Evolutionary conservation across 208 protist genomes (phyloP).

Genomic region (Leptomonas seymouri): DNA sequence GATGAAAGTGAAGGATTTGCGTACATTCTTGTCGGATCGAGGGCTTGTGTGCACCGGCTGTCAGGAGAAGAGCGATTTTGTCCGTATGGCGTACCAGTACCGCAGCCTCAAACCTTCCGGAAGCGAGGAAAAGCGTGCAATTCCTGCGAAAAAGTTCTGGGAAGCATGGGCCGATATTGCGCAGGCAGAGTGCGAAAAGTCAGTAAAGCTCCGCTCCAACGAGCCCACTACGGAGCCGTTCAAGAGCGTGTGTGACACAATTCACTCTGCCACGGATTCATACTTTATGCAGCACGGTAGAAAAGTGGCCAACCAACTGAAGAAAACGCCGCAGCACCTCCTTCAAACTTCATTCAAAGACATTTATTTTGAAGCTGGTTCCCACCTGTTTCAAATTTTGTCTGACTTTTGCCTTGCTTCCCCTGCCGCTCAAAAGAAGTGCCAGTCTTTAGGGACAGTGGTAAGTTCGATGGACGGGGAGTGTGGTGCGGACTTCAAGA

Average conservation of each 20-base stretch:
- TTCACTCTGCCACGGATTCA: slow-evolving; percentile 59
- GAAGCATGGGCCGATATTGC: slow-evolving; percentile 71
- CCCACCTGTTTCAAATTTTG: slow-evolving; percentile 53
- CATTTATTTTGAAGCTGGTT: slow-evolving; percentile 83
- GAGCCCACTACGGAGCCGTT: slow-evolving; percentile 48
- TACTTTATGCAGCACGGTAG: slow-evolving; percentile 88
- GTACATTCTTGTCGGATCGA: slow-evolving; percentile 75
- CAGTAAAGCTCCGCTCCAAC: slow-evolving; percentile 42
- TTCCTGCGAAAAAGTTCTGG: slow-evolving; percentile 80
- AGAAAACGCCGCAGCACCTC: slow-evolving; percentile 69
- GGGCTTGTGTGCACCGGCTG: slow-evolving; percentile 77
- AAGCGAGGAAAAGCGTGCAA: slow-evolving; percentile 51
- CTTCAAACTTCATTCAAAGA: slow-evolving; percentile 86
- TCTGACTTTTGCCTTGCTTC: slow-evolving; percentile 71
- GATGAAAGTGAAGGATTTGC: slow-evolving; percentile 91
- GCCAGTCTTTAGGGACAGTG: slow-evolving; percentile 53
- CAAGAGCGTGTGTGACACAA: slow-evolving; percentile 52
- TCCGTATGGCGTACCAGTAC: slow-evolving; percentile 75
- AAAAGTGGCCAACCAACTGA: slow-evolving; percentile 65
- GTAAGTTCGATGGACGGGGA: slow-evolving; percentile 48
- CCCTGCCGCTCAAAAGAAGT: slow-evolving; percentile 47
- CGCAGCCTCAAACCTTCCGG: slow-evolving; percentile 64
- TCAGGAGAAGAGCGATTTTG: slow-evolving; percentile 90
- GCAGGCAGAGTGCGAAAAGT: slow-evolving; percentile 50
- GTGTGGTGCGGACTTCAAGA: slow-evolving; percentile 51